These are phyloP conservation scores for Dryadomyces sulphureus DNA, from an alignment of 2,329 filamentous ascomycete genomes.

Conservation along the genomic window DNA sequence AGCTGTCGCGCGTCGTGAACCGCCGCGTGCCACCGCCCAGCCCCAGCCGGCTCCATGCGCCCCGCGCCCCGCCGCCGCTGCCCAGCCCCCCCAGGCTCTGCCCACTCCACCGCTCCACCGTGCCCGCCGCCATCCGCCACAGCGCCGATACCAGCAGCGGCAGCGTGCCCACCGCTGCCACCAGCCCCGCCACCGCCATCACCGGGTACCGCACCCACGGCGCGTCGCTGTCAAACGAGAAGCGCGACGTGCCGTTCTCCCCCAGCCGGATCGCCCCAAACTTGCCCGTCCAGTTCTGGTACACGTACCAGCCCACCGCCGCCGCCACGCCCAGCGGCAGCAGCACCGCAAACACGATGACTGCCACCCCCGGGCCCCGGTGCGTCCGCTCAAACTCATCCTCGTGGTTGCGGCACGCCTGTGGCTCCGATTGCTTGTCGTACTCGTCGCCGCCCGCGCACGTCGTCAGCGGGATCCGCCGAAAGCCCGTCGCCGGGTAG, in stretches of 20 bases:
- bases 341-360: constrained; percentile 66
- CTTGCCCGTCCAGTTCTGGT: constrained; percentile 71
- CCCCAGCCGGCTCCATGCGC: constrained; percentile 30
- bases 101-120: constrained; percentile 28
- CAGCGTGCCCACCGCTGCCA: constrained; percentile 43
- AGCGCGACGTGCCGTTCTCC: constrained; percentile 33
- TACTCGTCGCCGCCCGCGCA: constrained; percentile 63
- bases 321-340: constrained; percentile 59
- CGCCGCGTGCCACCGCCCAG: constrained; percentile 43
- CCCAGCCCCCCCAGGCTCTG: constrained; percentile 22
- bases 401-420: constrained; percentile 65
- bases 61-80: constrained; percentile 28
- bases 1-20: constrained; percentile 81
- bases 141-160: constrained; percentile 60
- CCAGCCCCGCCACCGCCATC: constrained; percentile 50
- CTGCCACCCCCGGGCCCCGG: constrained; percentile 54
- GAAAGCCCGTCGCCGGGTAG: constrained; percentile 76
- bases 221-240: constrained; percentile 46
- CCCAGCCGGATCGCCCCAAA: constrained; percentile 88
- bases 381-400: constrained; percentile 57
- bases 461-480: constrained; percentile 77
- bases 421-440: constrained; percentile 48
- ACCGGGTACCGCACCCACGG: constrained; percentile 75
- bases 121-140: constrained; percentile 48
- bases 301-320: constrained; percentile 71